These are phyloP conservation scores for Oryza rufipogon DNA, from an alignment of 176 grass and related monocot genomes.

Conservation along the genomic window DNA sequence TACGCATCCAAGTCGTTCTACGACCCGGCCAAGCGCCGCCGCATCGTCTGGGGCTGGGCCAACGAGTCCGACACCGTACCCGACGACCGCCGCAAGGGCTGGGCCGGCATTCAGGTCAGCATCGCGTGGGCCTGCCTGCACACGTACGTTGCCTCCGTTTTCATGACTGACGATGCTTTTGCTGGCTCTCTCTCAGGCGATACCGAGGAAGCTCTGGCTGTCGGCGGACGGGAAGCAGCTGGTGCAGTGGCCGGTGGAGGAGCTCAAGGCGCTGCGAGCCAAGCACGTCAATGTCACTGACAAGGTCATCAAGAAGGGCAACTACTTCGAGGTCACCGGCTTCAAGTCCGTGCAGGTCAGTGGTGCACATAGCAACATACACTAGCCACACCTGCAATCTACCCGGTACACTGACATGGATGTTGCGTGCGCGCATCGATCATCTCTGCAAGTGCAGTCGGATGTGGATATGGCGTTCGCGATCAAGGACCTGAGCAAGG, in stretches of 20 bases:
- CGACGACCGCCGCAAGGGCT: constrained; percentile 58
- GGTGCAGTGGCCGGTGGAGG: constrained; percentile 79
- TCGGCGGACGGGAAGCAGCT: constrained; percentile 61
- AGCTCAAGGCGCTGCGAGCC: constrained; percentile 52
- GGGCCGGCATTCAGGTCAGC: constrained; percentile 67
- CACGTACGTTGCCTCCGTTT: background rate
- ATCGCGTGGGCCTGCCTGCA: no score
- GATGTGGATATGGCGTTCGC: constrained; percentile 77
- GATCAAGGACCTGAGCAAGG: constrained; percentile 57
- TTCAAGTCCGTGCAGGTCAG: constrained; percentile 52
- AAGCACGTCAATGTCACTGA: constrained; percentile 43
- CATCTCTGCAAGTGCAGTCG: constrained; percentile 27
- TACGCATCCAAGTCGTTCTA: constrained; percentile 65
- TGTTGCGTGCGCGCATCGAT: background rate
- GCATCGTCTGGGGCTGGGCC: constrained; percentile 77
- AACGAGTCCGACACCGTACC: constrained; percentile 69
- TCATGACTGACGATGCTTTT: background rate
- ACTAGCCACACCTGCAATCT: background rate
- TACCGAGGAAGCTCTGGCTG: constrained; percentile 70
- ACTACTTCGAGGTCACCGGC: constrained; percentile 53
- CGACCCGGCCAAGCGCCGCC: constrained; percentile 61
- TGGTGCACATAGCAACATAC: background rate
- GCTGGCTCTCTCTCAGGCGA: constrained; percentile 12
- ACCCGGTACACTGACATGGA: no score
- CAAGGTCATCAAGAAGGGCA: constrained; percentile 40